Percentiles rank a stretch among this genome's conserved stretches.
Evolutionary conservation across 2,329 filamentous ascomycete genomes (phyloP).

Genomic region (Periconia macrospinosa): DNA sequence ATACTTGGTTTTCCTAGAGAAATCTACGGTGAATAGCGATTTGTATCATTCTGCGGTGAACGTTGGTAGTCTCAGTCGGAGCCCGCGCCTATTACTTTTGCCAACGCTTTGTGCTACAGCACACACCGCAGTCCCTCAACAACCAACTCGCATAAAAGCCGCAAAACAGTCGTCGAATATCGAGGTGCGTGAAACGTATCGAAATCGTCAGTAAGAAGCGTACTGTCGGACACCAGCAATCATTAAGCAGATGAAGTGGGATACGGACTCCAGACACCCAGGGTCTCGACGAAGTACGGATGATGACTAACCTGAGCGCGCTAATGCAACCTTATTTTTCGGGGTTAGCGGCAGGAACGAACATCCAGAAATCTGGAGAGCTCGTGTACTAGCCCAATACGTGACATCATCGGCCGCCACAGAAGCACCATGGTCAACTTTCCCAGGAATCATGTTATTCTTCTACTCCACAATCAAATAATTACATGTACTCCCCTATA

Average conservation of each 20-base stretch:
- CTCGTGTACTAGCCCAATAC: not conserved
- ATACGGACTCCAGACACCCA: not conserved
- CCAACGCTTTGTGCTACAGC: not conserved
- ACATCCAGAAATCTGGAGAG: not conserved
- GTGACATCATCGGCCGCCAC: constrained; percentile 20
- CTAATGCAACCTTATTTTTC: constrained; percentile 28
- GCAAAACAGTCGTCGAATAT: not conserved
- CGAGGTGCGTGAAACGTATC: not conserved
- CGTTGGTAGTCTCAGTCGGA: not conserved
- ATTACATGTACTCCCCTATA: not conserved
- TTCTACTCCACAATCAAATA: not conserved
- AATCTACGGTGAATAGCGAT: constrained; percentile 26
- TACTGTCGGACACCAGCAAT: not conserved
- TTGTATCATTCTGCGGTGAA: constrained; percentile 13
- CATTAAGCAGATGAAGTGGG: not conserved
- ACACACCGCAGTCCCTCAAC: not conserved
- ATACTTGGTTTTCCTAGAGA: constrained; percentile 13
- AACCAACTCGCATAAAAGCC: not conserved
- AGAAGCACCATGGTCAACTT: constrained; percentile 2
- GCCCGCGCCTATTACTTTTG: not conserved
- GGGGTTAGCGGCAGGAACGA: constrained; percentile 17
- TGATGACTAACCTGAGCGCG: constrained; percentile 1
- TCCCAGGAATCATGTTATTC: not conserved
- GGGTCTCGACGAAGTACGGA: constrained; percentile 3
- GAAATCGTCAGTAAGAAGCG: not conserved